Conservation (phyloP, 2,329 filamentous ascomycete species). For the Herpotrichia juniperi region DNA sequence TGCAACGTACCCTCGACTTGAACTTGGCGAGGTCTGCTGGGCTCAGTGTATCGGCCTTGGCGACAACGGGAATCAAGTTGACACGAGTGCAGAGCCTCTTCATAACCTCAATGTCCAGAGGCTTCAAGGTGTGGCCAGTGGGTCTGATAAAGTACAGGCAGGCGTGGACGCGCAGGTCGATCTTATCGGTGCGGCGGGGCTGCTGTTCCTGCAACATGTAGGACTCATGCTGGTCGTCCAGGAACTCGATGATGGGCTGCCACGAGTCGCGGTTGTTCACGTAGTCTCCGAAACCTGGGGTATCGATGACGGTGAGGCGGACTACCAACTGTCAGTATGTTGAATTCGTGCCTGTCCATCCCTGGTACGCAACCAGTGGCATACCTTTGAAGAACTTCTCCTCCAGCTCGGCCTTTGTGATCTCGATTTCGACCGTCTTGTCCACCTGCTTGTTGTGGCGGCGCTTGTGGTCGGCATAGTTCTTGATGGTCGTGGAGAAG, state of each 20-base stretch:
- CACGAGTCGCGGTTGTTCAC: conserved; percentile 99
- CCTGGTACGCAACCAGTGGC: neutral
- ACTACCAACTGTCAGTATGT: conserved; percentile 62
- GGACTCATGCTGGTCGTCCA: conserved; percentile 99
- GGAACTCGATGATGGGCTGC: conserved; percentile 99
- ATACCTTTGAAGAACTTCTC: conserved; percentile 99
- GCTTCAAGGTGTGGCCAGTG: conserved; percentile 97
- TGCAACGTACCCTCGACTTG: conserved; percentile 81
- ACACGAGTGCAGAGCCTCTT: conserved; percentile 98
- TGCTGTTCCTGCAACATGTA: conserved; percentile 99
- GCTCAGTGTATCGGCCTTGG: conserved; percentile 97
- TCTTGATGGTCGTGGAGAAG: conserved; percentile 99
- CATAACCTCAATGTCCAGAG: conserved; percentile 99
- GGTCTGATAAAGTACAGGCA: conserved; percentile 99
- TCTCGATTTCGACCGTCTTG: conserved; percentile 99
- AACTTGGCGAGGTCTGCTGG: conserved; percentile 89
- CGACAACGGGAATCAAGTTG: conserved; percentile 97
- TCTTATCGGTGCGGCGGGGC: conserved; percentile 96
- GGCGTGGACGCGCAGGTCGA: conserved; percentile 96
- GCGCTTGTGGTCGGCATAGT: conserved; percentile 99
- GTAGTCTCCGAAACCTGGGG: conserved; percentile 98
- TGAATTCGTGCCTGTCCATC: neutral
- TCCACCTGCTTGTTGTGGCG: conserved; percentile 99
- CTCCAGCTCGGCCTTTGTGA: conserved; percentile 98
- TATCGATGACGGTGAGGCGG: conserved; percentile 97